Percentiles rank a stretch among this genome's conserved stretches.
Evolutionary conservation across 2,329 filamentous ascomycete genomes (phyloP).

Genomic region (Pseudohalonectria lignicola): DNA sequence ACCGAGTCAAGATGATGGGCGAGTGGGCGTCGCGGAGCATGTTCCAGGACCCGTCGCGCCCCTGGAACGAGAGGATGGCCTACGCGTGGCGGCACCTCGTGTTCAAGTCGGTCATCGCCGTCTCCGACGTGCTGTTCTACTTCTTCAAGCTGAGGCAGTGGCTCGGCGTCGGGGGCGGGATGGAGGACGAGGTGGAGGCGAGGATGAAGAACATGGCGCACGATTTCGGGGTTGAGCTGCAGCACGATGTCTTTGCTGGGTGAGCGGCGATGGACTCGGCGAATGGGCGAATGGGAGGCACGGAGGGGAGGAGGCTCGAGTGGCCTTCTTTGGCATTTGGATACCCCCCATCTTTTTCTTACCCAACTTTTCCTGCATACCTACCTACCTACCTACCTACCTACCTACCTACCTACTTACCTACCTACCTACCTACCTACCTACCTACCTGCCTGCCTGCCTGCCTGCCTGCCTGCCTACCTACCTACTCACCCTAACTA

Average conservation of each 20-base stretch:
- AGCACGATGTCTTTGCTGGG: slow-evolving; percentile 82
- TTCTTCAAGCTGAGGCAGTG: slow-evolving; percentile 68
- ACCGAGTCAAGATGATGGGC: slow-evolving; percentile 88
- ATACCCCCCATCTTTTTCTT: too few relatives aligned
- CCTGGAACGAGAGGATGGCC: slow-evolving; percentile 46
- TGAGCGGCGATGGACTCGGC: too few relatives aligned
- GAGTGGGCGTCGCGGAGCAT: slow-evolving; percentile 79
- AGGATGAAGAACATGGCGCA: slow-evolving; percentile 81
- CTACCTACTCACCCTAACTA: too few relatives aligned
- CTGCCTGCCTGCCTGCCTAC: too few relatives aligned
- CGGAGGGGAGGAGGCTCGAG: too few relatives aligned
- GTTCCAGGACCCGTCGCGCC: slow-evolving; percentile 60
- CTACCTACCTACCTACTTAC: too few relatives aligned
- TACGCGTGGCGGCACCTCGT: slow-evolving; percentile 66
- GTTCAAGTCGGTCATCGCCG: slow-evolving; percentile 66
- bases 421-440: too few relatives aligned
- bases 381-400: too few relatives aligned
- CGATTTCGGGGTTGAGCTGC: slow-evolving; percentile 83
- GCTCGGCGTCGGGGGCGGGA: slow-evolving; percentile 66
- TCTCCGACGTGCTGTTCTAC: slow-evolving; percentile 74
- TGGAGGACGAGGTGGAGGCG: slow-evolving; percentile 90
- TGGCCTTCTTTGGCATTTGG: too few relatives aligned
- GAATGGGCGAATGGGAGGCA: slow-evolving; percentile 4
- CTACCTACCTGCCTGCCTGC: too few relatives aligned
- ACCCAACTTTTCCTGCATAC: too few relatives aligned